Percentiles rank a stretch among this genome's conserved stretches.
Conservation (phyloP, 208 protist species). For the Trypanosoma cruzi region DNA sequence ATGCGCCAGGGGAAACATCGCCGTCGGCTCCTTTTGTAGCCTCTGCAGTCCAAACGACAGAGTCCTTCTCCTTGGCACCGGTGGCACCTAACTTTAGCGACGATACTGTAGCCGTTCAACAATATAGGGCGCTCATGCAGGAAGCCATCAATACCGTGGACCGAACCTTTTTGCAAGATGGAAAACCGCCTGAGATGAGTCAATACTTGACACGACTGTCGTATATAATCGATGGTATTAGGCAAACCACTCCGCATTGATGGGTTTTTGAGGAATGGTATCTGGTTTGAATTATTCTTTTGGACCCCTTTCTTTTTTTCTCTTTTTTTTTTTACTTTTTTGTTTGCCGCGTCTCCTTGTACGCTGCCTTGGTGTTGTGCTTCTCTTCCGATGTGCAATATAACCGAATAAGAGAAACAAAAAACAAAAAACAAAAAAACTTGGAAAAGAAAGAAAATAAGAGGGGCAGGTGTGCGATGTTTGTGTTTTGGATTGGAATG, state of each 20-base stretch:
- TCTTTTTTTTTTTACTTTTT: slow-evolving; percentile 9
- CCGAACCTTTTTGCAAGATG: slow-evolving; percentile 75
- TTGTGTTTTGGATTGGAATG: no score
- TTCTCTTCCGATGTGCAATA: no score
- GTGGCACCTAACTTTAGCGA: slow-evolving; percentile 43
- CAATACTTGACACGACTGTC: slow-evolving; percentile 75
- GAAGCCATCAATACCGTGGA: slow-evolving; percentile 79
- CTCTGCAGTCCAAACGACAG: background rate
- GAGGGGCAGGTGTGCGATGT: no score
- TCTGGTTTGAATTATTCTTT: background rate
- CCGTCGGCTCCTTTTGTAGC: background rate
- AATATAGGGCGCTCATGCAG: slow-evolving; percentile 82
- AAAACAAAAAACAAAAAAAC: no score
- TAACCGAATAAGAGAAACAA: no score
- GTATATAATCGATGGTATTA: slow-evolving; percentile 71
- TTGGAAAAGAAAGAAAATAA: no score
- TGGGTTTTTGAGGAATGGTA: background rate
- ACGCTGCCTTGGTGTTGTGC: background rate
- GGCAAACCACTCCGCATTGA: slow-evolving; percentile 43
- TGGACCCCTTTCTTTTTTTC: slow-evolving; percentile 10
- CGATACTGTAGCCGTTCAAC: slow-evolving; percentile 60
- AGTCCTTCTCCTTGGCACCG: slow-evolving; percentile 39
- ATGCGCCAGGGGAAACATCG: background rate
- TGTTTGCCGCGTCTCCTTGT: background rate
- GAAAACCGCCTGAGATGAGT: slow-evolving; percentile 53